Evolutionary conservation across 2,329 filamentous ascomycete species (phyloP).

Genomic region (Dothiorella sarmentorum): DNA sequence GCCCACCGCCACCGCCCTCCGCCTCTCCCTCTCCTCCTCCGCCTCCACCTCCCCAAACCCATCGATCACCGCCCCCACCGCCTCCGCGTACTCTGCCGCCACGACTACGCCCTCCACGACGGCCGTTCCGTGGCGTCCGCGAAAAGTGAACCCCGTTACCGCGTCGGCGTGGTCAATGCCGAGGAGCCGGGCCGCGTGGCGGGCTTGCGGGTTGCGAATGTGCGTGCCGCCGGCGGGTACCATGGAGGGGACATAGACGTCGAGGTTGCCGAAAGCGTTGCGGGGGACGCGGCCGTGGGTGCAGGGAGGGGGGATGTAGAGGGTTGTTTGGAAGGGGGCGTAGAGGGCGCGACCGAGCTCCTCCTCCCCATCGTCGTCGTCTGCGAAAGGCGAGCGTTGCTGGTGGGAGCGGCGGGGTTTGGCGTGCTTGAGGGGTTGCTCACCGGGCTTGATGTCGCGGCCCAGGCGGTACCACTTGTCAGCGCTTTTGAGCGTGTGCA

Average conservation of each 20-base stretch:
- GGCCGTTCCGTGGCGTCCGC: conserved; percentile 80
- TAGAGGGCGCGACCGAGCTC: conserved; percentile 55
- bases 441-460: conserved; percentile 67
- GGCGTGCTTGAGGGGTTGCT: conserved; percentile 76
- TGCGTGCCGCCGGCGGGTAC: conserved; percentile 59
- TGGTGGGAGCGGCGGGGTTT: conserved; percentile 31
- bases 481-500: conserved; percentile 71
- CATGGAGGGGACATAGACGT: conserved; percentile 63
- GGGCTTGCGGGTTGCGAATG: conserved; percentile 56
- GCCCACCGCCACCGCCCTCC: conserved; percentile 48
- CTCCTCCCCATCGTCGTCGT: conserved; percentile 33
- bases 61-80: conserved; percentile 64
- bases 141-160: conserved; percentile 85
- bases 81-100: conserved; percentile 67
- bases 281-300: conserved; percentile 65
- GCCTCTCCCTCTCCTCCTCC: conserved; percentile 58
- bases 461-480: conserved; percentile 92
- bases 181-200: conserved; percentile 69
- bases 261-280: conserved; percentile 61
- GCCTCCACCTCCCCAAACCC: conserved; percentile 65
- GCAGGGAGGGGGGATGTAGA: conserved; percentile 74
- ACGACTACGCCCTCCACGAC: conserved; percentile 76
- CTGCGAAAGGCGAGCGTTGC: conserved; percentile 19
- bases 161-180: conserved; percentile 86
- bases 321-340: conserved; percentile 59